A percentile compares a stretch with the other conserved stretches of the same genome.
Conservation (phyloP, 257 asterid genomes). For the Fraxinus cuspidata region DNA sequence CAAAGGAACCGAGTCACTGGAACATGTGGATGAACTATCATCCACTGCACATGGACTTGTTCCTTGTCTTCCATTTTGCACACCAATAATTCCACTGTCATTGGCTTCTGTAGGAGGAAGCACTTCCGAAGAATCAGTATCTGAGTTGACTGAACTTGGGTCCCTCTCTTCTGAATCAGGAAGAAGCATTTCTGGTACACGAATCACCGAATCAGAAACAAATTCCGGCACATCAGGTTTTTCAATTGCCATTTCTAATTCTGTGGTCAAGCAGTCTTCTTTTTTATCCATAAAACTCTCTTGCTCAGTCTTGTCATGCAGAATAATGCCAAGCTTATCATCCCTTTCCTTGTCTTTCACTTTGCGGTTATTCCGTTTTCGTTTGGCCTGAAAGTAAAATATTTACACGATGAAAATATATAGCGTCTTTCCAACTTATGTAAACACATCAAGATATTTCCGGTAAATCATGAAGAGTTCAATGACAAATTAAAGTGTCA, state of each 20-base stretch:
- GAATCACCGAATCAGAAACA: slow-evolving; percentile 62
- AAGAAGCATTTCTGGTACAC: too few relatives aligned
- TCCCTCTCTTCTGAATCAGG: too few relatives aligned
- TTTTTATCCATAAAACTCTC: slow-evolving; percentile 30
- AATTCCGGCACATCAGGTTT: slow-evolving; percentile 59
- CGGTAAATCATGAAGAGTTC: background rate
- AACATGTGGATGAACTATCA: too few relatives aligned
- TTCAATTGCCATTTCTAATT: slow-evolving; percentile 40
- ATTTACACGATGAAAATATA: background rate
- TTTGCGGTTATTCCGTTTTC: slow-evolving; percentile 69
- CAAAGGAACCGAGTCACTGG: too few relatives aligned
- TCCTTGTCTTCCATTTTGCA: too few relatives aligned
- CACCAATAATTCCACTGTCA: too few relatives aligned
- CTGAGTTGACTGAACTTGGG: too few relatives aligned
- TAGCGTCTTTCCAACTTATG: background rate
- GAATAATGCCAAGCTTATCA: slow-evolving; percentile 31
- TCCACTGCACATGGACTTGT: too few relatives aligned
- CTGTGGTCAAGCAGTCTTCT: slow-evolving; percentile 35
- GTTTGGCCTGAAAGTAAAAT: slow-evolving; percentile 61
- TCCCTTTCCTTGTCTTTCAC: slow-evolving; percentile 58
- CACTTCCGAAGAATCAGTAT: too few relatives aligned
- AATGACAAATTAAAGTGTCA: background rate
- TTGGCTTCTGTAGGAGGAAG: too few relatives aligned
- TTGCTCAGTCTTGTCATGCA: slow-evolving; percentile 41
- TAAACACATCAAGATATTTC: background rate